Percentiles rank a stretch among this genome's conserved stretches.
phyloP scores from a whole-genome alignment of 768 basidiomycete genomes.

The Strobilomyces dryophilus region DNA sequence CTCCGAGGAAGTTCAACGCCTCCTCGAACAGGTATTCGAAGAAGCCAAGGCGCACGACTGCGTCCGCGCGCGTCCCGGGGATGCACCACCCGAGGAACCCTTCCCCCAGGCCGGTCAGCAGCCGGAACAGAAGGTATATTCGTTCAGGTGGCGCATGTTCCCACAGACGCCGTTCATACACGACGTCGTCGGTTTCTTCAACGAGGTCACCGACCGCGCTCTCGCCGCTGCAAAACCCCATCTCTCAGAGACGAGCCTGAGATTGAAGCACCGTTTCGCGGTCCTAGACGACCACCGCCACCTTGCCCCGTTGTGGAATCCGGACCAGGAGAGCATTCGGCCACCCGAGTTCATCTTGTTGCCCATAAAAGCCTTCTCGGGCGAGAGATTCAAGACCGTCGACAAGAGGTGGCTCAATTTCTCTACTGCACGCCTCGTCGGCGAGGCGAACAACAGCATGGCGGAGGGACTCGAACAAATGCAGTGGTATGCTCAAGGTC shows the following conservation, averaged over 20 bases:
- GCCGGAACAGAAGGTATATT: background rate
- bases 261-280: background rate
- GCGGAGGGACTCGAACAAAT: background rate
- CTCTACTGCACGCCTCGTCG: background rate
- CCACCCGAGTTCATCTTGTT: constrained; percentile 13
- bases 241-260: background rate
- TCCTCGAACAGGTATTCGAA: background rate
- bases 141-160: constrained; percentile 1
- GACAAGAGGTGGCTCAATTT: background rate
- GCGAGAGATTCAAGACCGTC: background rate
- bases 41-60: background rate
- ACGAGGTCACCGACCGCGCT: constrained; percentile 4
- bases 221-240: background rate
- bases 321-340: background rate
- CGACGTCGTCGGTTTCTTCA: constrained; percentile 4
- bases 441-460: background rate
- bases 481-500: background rate
- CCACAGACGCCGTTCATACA: background rate
- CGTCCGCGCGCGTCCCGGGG: background rate
- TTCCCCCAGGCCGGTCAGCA: background rate
- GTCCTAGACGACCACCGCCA: background rate
- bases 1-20: background rate
- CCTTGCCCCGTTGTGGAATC: background rate
- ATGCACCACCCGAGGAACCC: background rate
- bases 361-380: constrained; percentile 11